A percentile compares a stretch with the other conserved stretches of the same genome.
These are phyloP conservation scores for Wickerhamomyces hampshirensis DNA, from an alignment of 805 yeast species.

Conservation along the genomic window DNA sequence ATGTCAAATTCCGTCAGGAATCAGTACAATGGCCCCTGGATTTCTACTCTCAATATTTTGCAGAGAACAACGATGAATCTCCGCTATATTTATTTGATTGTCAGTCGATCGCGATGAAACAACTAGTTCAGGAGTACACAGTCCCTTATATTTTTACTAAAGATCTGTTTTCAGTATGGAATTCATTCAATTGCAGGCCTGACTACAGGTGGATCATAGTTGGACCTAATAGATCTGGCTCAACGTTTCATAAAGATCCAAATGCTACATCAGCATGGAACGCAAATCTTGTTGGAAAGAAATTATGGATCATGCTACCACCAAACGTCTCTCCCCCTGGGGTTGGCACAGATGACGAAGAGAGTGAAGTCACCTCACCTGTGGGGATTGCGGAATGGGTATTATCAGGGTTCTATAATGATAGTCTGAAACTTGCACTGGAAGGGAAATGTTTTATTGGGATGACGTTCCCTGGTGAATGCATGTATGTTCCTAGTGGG, in stretches of 20 bases:
- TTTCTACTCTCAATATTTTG: constrained; percentile 57
- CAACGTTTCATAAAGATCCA: constrained; percentile 92
- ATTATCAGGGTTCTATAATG: constrained; percentile 73
- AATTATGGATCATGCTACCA: constrained; percentile 88
- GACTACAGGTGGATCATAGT: constrained; percentile 90
- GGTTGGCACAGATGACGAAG: constrained; percentile 67
- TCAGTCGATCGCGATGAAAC: constrained; percentile 59
- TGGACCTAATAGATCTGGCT: constrained; percentile 80
- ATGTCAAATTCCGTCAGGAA: constrained; percentile 73
- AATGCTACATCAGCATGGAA: constrained; percentile 92
- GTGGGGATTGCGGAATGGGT: constrained; percentile 94
- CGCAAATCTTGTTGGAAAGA: constrained; percentile 65
- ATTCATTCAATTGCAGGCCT: constrained; percentile 54
- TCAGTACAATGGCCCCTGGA: constrained; percentile 73
- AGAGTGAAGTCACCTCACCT: constrained; percentile 87
- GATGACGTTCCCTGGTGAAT: constrained; percentile 75
- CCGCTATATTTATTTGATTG: constrained; percentile 88
- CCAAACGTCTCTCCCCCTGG: constrained; percentile 80
- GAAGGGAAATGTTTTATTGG: constrained; percentile 54
- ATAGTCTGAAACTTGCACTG: constrained; percentile 49
- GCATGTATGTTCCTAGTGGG: constrained; percentile 87
- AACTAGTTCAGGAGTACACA: constrained; percentile 46
- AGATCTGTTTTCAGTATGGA: constrained; percentile 60
- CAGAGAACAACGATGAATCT: constrained; percentile 66
- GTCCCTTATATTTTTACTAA: constrained; percentile 50